Evolutionary conservation across 75 land plant species (phyloP), one percentile per base, ranked within the genome.

Genomic region (Pinus taeda): DNA sequence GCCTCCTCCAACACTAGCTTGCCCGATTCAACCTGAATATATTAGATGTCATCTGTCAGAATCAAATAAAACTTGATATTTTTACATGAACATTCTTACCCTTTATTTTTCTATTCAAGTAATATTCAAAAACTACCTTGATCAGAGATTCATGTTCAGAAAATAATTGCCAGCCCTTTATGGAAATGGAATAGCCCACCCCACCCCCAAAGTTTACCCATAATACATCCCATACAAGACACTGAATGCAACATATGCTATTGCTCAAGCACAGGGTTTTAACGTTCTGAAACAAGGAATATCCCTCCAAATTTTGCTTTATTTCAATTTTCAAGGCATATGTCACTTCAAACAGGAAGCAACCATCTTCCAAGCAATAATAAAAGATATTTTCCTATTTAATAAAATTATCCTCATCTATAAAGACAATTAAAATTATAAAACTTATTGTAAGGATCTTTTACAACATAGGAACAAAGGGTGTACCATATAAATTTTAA

Each of bases 21-120:
- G 42, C 96, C 96, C 57, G 94, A 88, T 78, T 93, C 96, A 71
- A 92, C 94, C 96, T 93, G 80, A 13, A 69, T n/a, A 9, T 11
- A 18, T 69, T n/a, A 69, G 13, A 20, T 69, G 11, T 37, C 42
- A 20, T 8, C 20, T 69, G 71, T 20, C 53, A 69, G 71, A 69
- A 69, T 69, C 24, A 69, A 69, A 69, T 20, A 18, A 69, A 69
- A 69, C 45, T 15, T 42, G 53, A 3, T 0, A 69, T 69, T 45
- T 45, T 69, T 9, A 39, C 42, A 18, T n/a, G 20, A 37, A 12
- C 37, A 45, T 37, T 69, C 53, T 39, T 21, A 69, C 53, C n/a
- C 42, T 42, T n/a, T 4, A 69, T 21, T 62, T 8, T 24, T 12
- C 26, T 62, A 2, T 24, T 29, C 65, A 9, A n/a, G 0, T 18